phyloP scores from a whole-genome alignment of 148 eudicot genomes.

The Cornus florida region DNA sequence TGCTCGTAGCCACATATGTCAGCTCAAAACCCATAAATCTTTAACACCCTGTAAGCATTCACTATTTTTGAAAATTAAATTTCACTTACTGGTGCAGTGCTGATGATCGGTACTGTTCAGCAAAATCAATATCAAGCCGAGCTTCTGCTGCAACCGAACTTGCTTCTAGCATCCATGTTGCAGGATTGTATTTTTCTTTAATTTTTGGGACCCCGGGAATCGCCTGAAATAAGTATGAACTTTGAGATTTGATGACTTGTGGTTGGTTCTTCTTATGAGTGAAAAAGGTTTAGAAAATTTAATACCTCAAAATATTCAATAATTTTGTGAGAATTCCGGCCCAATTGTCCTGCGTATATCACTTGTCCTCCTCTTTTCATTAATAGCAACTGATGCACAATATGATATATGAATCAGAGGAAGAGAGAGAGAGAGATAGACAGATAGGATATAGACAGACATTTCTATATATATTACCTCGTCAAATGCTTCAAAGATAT shows the following conservation, averaged over 20 bases:
- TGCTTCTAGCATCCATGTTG: slow-evolving; percentile 61
- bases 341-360: slow-evolving; percentile 45
- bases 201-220: slow-evolving; percentile 45
- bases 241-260: neutral
- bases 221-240: slow-evolving; percentile 15
- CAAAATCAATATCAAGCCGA: slow-evolving; percentile 34
- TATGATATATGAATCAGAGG: neutral
- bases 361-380: slow-evolving; percentile 43
- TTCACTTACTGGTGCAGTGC: slow-evolving; percentile 33
- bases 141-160: slow-evolving; percentile 38
- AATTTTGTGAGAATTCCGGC: slow-evolving; percentile 36
- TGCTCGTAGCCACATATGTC: slow-evolving; percentile 11
- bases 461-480: slow-evolving; percentile 5
- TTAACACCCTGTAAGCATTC: neutral
- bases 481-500: slow-evolving; percentile 58
- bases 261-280: neutral
- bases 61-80: neutral
- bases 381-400: slow-evolving; percentile 24
- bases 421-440: neutral
- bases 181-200: slow-evolving; percentile 49
- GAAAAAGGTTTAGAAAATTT: neutral
- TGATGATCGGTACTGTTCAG: slow-evolving; percentile 33
- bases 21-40: neutral
- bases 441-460: neutral
- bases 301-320: slow-evolving; percentile 47